Base-by-base conservation (phyloP, 129 eudicot genomes). In the Pittosporum tobira region DNA sequence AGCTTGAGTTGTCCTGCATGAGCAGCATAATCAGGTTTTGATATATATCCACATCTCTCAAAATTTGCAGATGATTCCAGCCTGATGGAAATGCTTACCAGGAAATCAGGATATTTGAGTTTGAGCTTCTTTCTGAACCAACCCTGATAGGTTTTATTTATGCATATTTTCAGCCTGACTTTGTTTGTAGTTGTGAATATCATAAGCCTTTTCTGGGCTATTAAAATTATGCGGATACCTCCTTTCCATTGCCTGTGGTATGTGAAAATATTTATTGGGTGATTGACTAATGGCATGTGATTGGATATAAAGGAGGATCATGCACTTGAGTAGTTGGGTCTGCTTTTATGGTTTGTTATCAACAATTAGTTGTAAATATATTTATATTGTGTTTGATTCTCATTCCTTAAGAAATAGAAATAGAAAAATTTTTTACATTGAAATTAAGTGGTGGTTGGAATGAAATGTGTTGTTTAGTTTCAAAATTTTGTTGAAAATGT, bases 11-110 rank as follows among this genome's bases (percentile, higher is more conserved):
- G 10, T 18, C 14, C 4, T 55, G 22, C 13, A 3, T 15, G 22
- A 45, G 21, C 11, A 27, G 20, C 29, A 0, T 10, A 0, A 21
- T 23, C 5, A 27, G n/a, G 42, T 6, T 18, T 57, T 51, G 1
- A 49, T 24, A 51, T 59, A 38, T n/a, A 26, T 60, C 21, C 11
- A 24, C 48, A 22, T 52, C 28, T 36, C 23, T 18, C 7, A 42
- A 68, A 19, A 62, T 69, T 62, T 72, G 79, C 91, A 84, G 81
- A 76, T 84, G 87, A 80, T 84, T 65, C 84, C 75, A 29, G 82
- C 79, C 34, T 84, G 82, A 84, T 51, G 48, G 74, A 58, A 65
- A 28, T 18, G 21, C 22, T 2, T 1, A n/a, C 0, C 31, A 29
- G 47, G 14, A 18, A 53, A 46, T 15, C 19, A 21, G 63, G 37